A percentile compares a stretch with the other conserved stretches of the same genome.
phyloP scores from a whole-genome alignment of 495 filamentous ascomycete genomes.

The Apodospora peruviana region DNA sequence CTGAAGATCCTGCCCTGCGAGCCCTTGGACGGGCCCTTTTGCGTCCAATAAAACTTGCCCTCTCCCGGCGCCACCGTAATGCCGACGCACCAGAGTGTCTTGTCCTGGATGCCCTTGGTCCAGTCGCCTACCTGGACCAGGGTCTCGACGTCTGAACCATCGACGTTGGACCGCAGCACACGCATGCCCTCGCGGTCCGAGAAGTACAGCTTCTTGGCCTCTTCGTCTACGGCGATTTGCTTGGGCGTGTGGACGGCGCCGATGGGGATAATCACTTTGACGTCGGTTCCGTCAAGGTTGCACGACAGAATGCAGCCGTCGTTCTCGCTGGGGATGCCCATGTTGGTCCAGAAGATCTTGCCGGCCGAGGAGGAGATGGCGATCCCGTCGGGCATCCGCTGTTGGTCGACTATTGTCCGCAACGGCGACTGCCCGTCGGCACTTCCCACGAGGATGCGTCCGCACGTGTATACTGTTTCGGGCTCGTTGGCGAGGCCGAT shows the following conservation, averaged over 20 bases:
- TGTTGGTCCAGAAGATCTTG: constrained; percentile 50
- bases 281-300: constrained; percentile 38
- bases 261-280: constrained; percentile 24
- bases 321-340: constrained; percentile 25
- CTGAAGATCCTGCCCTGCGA: constrained; percentile 42
- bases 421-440: constrained; percentile 17
- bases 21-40: constrained; percentile 48
- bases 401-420: constrained; percentile 12
- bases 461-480: constrained; percentile 7
- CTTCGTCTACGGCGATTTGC: constrained; percentile 36
- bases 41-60: constrained; percentile 51
- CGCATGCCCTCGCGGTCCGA: constrained; percentile 51
- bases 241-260: constrained; percentile 49
- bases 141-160: constrained; percentile 40
- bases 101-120: constrained; percentile 19
- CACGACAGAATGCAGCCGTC: constrained; percentile 43
- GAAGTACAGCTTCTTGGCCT: constrained; percentile 37
- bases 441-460: constrained; percentile 22
- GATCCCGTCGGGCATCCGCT: constrained; percentile 44
- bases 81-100: constrained; percentile 49
- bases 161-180: constrained; percentile 40
- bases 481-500: constrained; percentile 15
- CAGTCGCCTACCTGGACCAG: constrained; percentile 32
- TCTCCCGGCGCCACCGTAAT: constrained; percentile 34
- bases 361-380: constrained; percentile 28